Conservation (phyloP, 2,329 filamentous ascomycete species). For the Gnomoniopsis smithogilvyi region DNA sequence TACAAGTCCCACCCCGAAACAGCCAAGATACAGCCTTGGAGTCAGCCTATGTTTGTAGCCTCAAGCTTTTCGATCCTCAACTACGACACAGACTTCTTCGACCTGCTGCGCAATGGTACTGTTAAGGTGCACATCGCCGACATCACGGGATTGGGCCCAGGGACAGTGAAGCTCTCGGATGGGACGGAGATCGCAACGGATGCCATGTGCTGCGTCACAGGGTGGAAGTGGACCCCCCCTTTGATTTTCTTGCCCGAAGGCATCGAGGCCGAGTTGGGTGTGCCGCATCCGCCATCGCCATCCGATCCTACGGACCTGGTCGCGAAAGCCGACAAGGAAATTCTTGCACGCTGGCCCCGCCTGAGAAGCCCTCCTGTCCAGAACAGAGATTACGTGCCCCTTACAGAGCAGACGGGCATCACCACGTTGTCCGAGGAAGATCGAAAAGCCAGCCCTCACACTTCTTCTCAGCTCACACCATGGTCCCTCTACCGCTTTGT, state of each 20-base stretch:
- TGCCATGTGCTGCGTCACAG: too few relatives aligned
- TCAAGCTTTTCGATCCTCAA: too few relatives aligned
- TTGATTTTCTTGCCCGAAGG: conserved; percentile 5
- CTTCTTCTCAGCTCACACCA: conserved; percentile 29
- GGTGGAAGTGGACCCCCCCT: too few relatives aligned
- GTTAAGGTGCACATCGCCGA: too few relatives aligned
- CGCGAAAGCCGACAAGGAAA: conserved; percentile 40
- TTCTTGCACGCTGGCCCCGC: too few relatives aligned
- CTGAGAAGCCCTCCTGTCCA: background rate
- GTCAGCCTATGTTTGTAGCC: too few relatives aligned
- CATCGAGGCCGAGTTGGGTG: conserved; percentile 1
- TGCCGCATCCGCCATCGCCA: background rate
- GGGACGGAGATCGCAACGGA: conserved; percentile 21
- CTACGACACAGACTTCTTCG: too few relatives aligned
- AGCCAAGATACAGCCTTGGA: too few relatives aligned
- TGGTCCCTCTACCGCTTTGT: too few relatives aligned
- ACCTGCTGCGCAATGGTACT: too few relatives aligned
- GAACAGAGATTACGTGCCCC: conserved; percentile 43
- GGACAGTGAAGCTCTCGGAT: conserved; percentile 21
- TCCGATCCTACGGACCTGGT: conserved; percentile 30
- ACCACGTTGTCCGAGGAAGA: too few relatives aligned
- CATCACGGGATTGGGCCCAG: too few relatives aligned
- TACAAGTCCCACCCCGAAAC: conserved; percentile 50
- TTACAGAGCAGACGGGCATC: conserved; percentile 31
- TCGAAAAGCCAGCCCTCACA: conserved; percentile 33